Evolutionary conservation across 306 rosid species (phyloP).

Genomic region (Corylus americana): DNA sequence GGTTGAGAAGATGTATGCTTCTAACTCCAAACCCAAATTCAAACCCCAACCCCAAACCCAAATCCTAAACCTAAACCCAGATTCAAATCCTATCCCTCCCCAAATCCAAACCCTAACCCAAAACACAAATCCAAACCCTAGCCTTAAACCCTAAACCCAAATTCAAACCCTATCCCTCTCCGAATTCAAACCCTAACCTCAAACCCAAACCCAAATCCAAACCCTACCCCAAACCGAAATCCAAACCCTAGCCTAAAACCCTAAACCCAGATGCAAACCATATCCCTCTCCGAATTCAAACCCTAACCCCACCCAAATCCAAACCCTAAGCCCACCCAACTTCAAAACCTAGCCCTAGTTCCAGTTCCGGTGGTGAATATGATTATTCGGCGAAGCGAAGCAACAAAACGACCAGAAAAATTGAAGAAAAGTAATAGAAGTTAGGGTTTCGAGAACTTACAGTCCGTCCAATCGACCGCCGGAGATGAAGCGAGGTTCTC

Average conservation of each 20-base stretch:
- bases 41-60: neutral
- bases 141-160: neutral
- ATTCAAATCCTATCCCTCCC: neutral
- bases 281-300: neutral
- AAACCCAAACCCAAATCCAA: neutral
- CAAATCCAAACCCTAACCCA: neutral
- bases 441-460: conserved; percentile 31
- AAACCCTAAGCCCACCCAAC: neutral
- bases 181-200: neutral
- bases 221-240: neutral
- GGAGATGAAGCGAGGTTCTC: neutral
- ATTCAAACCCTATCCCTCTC: neutral
- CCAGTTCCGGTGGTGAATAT: neutral
- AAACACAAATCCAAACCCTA: neutral
- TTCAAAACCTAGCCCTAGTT: neutral
- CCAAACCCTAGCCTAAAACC: neutral
- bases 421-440: neutral
- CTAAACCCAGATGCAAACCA: too few species aligned
- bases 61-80: neutral
- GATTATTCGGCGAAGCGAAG: neutral
- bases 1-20: neutral
- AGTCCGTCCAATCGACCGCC: conserved; percentile 6
- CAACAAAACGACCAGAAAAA: neutral
- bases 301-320: neutral
- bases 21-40: neutral